phyloP scores from a whole-genome alignment of 2,329 filamentous ascomycete genomes.

The Chrysoporthe puriensis region DNA sequence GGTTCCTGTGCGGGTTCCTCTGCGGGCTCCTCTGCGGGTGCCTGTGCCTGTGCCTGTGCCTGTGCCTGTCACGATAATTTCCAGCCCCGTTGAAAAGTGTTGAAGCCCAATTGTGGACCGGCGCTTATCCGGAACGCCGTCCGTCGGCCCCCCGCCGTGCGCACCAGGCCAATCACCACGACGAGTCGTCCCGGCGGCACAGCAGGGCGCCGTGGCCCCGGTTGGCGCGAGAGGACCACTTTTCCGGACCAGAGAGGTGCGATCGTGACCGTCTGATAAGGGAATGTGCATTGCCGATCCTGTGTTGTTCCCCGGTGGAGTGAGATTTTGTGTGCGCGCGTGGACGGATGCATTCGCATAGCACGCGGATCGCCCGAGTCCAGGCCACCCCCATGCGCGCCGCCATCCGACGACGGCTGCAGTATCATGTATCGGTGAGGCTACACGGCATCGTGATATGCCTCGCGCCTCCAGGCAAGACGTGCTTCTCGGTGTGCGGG shows the following conservation, averaged over 20 bases:
- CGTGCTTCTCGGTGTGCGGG: too few relatives aligned
- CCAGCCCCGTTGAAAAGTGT: conserved; percentile 17
- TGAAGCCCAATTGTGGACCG: conserved; percentile 19
- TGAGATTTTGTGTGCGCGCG: background rate
- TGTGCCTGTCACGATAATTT: conserved; percentile 13
- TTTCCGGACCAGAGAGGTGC: background rate
- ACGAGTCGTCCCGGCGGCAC: background rate
- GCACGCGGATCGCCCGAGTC: too few relatives aligned
- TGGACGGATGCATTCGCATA: background rate
- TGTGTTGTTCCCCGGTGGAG: conserved; percentile 11
- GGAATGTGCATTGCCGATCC: conserved; percentile 18
- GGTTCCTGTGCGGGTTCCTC: too few relatives aligned
- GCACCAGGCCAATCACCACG: background rate
- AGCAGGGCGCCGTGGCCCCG: background rate
- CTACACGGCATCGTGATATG: background rate
- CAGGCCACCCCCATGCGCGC: background rate
- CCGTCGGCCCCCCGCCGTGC: background rate
- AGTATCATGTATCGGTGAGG: background rate
- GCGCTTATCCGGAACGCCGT: background rate
- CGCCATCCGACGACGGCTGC: background rate
- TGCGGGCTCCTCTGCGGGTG: too few relatives aligned
- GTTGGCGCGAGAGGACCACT: background rate
- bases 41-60: background rate
- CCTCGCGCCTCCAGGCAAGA: background rate
- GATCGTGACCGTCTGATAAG: conserved; percentile 22